A percentile compares a stretch with the other conserved stretches of the same genome.
Evolutionary conservation across 495 filamentous ascomycete genomes (phyloP).

Genomic region (Haplographium delicatum): DNA sequence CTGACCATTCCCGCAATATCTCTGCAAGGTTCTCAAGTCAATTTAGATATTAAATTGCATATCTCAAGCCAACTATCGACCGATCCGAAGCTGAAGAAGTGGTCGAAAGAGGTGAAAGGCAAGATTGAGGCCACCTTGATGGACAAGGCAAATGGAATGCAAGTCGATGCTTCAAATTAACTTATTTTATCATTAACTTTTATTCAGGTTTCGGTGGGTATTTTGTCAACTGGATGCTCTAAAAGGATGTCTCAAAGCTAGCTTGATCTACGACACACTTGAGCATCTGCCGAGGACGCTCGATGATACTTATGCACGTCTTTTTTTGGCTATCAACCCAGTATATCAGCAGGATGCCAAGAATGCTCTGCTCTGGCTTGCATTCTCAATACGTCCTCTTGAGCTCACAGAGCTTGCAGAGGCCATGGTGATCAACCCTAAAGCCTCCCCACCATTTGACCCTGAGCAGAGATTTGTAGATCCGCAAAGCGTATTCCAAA

Average conservation of each 20-base stretch:
- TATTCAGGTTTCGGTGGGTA: constrained; percentile 39
- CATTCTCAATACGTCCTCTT: constrained; percentile 1
- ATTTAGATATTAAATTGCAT: constrained; percentile 3
- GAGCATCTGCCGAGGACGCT: constrained; percentile 33
- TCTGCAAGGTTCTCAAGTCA: neutral
- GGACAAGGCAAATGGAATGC: constrained; percentile 35
- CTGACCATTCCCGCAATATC: neutral
- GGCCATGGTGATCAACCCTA: neutral
- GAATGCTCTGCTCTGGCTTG: constrained; percentile 9
- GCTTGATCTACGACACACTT: constrained; percentile 26
- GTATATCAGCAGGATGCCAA: constrained; percentile 2
- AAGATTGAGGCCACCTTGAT: constrained; percentile 27
- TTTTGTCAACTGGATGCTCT: constrained; percentile 40
- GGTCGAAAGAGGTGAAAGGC: constrained; percentile 10
- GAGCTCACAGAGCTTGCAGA: constrained; percentile 5
- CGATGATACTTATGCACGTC: constrained; percentile 33
- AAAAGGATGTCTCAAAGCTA: constrained; percentile 18
- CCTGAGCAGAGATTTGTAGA: constrained; percentile 1
- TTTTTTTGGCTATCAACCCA: neutral
- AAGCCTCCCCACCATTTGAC: neutral
- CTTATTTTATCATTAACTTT: constrained; percentile 1
- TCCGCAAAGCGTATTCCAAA: neutral
- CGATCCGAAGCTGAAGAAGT: constrained; percentile 20
- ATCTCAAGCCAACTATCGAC: neutral
- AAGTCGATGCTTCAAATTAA: constrained; percentile 9